Base-by-base conservation (phyloP, 2,329 filamentous ascomycete species). In the Aspergillus fischeri region DNA sequence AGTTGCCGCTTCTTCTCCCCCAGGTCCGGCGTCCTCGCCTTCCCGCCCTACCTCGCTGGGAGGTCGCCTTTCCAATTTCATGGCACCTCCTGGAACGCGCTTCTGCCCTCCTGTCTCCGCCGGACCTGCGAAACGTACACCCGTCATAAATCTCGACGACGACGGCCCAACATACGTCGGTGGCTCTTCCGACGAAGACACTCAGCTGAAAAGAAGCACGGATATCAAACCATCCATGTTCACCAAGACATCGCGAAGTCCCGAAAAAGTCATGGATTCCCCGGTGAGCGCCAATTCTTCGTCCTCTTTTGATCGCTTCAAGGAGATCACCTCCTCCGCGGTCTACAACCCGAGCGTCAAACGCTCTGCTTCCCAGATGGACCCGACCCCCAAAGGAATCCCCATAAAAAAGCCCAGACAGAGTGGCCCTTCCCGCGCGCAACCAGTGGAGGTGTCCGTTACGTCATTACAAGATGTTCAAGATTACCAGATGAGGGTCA, bases 1-100 rank as follows among this genome's bases (percentile, higher is more conserved):
- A 72, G 92, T 97, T 3, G 87, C 88, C 29, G 90, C 91, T n/a
- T 97, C 92, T 3, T 97, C 93, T 1, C 92, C 92, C 1, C 81
- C 87, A 56, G 82, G 83, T 58, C 73, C 78, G n/a, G 71, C 76
- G 14, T 68, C 72, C 25, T 72, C 77, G 38, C 72, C 76, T n/a
- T 71, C 75, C 38, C 71, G 70, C 54, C 68, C 65, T 58, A 62
- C 55, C 49, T 65, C 68, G 65, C 65, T 69, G 64, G 70, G 71
- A 66, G 78, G 77, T 48, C 72, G 79, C 32, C 67, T 88, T 47
- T 83, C 82, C 24, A 86, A 80, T 60, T 75, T 84, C 48, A 88
- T 95, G 78, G 89, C 90, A 38, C 90, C 91, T 28, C 83, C 86
- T 49, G 89, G 91, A 6, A 95, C 91, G 0, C 73, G 81, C 9